Evolutionary conservation across 768 basidiomycete genomes (phyloP), one percentile per base, ranked within the genome.

Genomic region (Collybia nuda): DNA sequence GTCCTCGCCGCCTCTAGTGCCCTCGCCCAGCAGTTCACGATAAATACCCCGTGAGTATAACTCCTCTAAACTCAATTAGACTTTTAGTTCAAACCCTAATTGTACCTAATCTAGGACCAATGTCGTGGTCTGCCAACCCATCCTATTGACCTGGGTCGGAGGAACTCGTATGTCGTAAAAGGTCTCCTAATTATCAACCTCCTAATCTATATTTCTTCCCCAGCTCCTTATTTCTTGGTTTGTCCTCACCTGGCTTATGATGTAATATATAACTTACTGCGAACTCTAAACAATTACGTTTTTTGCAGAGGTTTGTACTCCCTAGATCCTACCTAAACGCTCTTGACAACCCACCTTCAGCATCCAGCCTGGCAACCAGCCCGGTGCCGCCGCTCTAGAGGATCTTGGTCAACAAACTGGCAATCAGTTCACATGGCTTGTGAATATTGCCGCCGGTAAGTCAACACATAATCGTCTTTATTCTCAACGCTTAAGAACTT

Each of bases 11-110:
- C 68, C 40, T 63, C 67, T 44, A 65, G 66, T 26, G 81, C 66
- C 43, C 37, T 72, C 21, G 84, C 78, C 15, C 81, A 82, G 60
- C 53, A 54, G 24, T 60, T 83, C 56, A 68, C 57, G 0, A 72
- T 90, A 63, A 84, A 87, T 64, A 92, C 89, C 32, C 89, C 89
- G 88, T 90, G 56, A 61, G 87, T 77, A 17, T 52, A 21, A 26
- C 32, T 29, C 43, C 29, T 19, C 14, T 38, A 42, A 29, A 28
- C 28, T 12, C 24, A 12, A 17, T 18, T 41, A 12, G 28, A 23
- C 22, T 6, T 21, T 6, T 17, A 7, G 26, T 12, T 46, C 14
- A 12, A 36, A 19, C 22, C 29, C 35, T 2, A 43, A 53, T 53
- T 54, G 45, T 41, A 32, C 48, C 56, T 38, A n/a, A 29, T 54